These are phyloP conservation scores for Stellera chamaejasme DNA, from an alignment of 345 rosid genomes.

Conservation along the genomic window DNA sequence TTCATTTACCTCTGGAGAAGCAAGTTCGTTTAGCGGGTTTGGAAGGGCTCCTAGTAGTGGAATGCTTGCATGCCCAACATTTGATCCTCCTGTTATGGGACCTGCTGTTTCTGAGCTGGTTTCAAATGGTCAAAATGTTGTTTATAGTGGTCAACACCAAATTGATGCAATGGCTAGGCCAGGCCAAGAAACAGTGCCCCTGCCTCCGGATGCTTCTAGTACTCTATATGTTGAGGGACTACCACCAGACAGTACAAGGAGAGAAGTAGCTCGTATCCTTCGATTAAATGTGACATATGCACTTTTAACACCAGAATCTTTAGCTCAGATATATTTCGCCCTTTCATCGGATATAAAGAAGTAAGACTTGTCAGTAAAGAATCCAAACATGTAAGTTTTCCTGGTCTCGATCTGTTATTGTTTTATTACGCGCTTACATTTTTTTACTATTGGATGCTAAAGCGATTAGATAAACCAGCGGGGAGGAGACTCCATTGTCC, in stretches of 20 bases:
- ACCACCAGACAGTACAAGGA: constrained; percentile 60
- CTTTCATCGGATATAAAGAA: constrained; percentile 79
- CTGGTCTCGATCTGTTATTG: background rate
- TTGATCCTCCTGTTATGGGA: constrained; percentile 36
- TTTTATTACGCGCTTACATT: background rate
- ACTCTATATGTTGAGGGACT: constrained; percentile 84
- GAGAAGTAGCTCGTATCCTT: constrained; percentile 94
- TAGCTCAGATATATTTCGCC: constrained; percentile 71
- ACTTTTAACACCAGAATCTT: background rate
- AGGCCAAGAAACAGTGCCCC: constrained; percentile 32
- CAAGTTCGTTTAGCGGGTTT: constrained; percentile 28
- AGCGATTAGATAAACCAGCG: constrained; percentile 45
- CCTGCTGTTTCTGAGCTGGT: constrained; percentile 32
- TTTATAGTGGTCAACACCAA: constrained; percentile 24
- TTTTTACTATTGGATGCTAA: constrained; percentile 7
- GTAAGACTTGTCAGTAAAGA: constrained; percentile 77
- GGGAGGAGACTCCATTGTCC: constrained; percentile 72
- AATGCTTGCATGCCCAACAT: constrained; percentile 28
- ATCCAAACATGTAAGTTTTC: constrained; percentile 49
- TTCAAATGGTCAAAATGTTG: constrained; percentile 37
- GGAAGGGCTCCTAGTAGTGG: constrained; percentile 31
- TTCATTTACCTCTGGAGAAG: constrained; percentile 52
- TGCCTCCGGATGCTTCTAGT: constrained; percentile 72
- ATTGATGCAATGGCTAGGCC: constrained; percentile 34
- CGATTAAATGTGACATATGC: background rate